Evolutionary conservation across 176 grass and related monocot species (phyloP).

Genomic region (Melocanna baccifera): DNA sequence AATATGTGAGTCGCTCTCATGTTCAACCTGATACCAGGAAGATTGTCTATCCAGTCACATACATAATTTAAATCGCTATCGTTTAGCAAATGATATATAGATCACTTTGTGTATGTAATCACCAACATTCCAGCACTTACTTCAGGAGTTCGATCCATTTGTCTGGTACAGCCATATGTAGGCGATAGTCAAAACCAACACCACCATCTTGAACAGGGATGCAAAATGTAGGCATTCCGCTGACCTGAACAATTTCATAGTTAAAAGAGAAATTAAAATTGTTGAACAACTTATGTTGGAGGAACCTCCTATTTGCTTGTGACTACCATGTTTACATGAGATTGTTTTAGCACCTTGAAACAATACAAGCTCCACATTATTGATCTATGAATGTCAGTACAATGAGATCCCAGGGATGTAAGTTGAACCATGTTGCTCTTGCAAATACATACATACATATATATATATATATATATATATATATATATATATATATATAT

Average conservation of each 20-base stretch:
- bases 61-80: conserved; percentile 5
- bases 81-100: not conserved
- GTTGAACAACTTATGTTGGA: conserved; percentile 1
- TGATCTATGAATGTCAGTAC: not conserved
- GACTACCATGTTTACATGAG: not conserved
- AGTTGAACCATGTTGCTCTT: not conserved
- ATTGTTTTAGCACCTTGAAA: not conserved
- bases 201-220: conserved; percentile 76
- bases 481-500: too few species aligned
- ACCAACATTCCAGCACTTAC: conserved; percentile 45
- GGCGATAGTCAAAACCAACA: conserved; percentile 79
- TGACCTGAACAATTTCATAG: conserved; percentile 53
- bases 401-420: conserved; percentile 1
- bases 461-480: too few species aligned
- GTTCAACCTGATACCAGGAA: not conserved
- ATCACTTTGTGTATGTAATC: not conserved
- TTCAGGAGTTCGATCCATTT: conserved; percentile 94
- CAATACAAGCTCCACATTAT: not conserved
- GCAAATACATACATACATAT: too few species aligned
- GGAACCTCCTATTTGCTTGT: conserved; percentile 1
- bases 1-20: not conserved
- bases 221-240: conserved; percentile 88
- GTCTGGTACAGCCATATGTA: conserved; percentile 90
- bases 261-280: not conserved
- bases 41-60: not conserved